phyloP scores from a whole-genome alignment of 352 stramenopile genomes.

The Pythium coloratum region DNA sequence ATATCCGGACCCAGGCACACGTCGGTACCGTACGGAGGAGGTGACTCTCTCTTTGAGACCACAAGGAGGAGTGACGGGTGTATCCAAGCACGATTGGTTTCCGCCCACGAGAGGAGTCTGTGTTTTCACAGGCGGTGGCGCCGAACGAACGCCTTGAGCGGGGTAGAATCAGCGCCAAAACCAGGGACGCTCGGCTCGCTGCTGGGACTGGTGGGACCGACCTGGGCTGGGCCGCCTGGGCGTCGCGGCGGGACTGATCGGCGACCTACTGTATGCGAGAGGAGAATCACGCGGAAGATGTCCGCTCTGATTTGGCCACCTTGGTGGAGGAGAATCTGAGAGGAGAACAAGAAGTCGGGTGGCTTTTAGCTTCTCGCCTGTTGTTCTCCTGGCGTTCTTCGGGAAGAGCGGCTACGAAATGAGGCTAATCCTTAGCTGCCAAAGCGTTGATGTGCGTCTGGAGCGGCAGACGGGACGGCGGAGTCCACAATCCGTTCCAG shows the following conservation, averaged over 20 bases:
- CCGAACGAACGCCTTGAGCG: background rate
- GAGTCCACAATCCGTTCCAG: background rate
- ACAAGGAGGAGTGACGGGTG: background rate
- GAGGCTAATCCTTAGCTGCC: background rate
- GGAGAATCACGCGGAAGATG: background rate
- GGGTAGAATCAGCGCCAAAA: background rate
- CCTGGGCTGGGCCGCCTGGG: too few species aligned
- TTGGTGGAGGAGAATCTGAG: background rate
- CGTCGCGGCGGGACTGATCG: background rate
- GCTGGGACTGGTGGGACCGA: too few species aligned
- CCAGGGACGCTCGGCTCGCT: background rate
- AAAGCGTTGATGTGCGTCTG: background rate
- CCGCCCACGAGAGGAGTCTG: background rate
- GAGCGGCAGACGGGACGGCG: background rate
- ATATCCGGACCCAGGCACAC: background rate
- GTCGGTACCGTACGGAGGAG: background rate
- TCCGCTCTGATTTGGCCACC: background rate
- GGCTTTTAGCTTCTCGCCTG: background rate
- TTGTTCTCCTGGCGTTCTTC: background rate
- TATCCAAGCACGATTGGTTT: background rate
- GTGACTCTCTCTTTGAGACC: background rate
- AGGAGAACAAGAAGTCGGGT: background rate
- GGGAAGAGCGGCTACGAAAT: background rate
- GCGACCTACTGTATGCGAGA: background rate
- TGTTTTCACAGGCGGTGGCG: background rate